A percentile compares a stretch with the other conserved stretches of the same genome.
phyloP scores from a whole-genome alignment of 1,139 yeast species.

The Magnusiomyces paraingens region DNA sequence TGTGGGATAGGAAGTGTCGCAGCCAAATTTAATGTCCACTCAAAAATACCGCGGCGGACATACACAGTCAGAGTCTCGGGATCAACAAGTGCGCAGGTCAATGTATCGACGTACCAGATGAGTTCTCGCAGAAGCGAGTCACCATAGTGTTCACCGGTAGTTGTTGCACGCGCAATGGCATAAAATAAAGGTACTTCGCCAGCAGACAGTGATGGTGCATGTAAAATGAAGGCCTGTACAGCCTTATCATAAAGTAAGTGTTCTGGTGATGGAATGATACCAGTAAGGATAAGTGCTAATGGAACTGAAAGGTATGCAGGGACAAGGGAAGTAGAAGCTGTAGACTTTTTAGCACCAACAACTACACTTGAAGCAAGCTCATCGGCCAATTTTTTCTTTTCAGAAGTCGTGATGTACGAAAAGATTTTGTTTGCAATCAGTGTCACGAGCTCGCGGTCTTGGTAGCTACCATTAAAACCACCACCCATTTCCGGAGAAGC shows the following conservation, averaged over 20 bases:
- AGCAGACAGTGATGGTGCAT: neutral
- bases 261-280: conserved; percentile 1
- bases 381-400: neutral
- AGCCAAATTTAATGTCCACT: conserved; percentile 54
- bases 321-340: neutral
- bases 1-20: conserved; percentile 38
- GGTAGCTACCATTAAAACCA: conserved; percentile 1
- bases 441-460: neutral
- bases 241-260: conserved; percentile 6
- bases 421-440: conserved; percentile 1
- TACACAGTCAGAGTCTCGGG: conserved; percentile 48
- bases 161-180: conserved; percentile 1
- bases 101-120: conserved; percentile 55
- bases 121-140: conserved; percentile 45
- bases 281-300: neutral
- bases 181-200: conserved; percentile 6
- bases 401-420: neutral
- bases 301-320: conserved; percentile 4
- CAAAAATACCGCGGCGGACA: conserved; percentile 51
- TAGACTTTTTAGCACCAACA: neutral
- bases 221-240: neutral
- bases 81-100: conserved; percentile 43
- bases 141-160: conserved; percentile 9
- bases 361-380: neutral
- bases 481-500: neutral